Evolutionary conservation across 768 basidiomycete species (phyloP).

Genomic region (Rhizopogon roseolus): DNA sequence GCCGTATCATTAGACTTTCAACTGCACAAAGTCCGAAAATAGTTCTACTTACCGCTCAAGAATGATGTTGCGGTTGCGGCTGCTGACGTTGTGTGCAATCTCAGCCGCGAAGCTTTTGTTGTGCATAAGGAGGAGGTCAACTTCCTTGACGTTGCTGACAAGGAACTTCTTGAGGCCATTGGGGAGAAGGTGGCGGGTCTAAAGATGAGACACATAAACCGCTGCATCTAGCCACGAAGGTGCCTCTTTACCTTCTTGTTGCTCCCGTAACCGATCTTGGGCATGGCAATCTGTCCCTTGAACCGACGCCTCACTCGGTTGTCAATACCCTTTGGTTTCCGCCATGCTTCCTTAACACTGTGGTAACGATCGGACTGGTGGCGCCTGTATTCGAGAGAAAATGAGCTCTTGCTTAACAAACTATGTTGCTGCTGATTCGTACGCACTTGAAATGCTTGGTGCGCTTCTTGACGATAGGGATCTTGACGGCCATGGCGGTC

Average conservation of each 20-base stretch:
- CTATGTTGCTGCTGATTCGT: conserved; percentile 3
- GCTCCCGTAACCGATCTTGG: conserved; percentile 81
- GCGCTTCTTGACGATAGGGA: conserved; percentile 92
- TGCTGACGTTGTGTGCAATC: conserved; percentile 94
- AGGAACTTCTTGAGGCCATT: conserved; percentile 95
- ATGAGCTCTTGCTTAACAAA: conserved; percentile 7
- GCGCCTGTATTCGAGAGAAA: conserved; percentile 50
- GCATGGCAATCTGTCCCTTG: conserved; percentile 96
- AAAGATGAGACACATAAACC: conserved; percentile 4
- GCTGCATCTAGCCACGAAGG: neutral
- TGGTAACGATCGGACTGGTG: conserved; percentile 99
- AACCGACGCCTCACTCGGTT: conserved; percentile 94
- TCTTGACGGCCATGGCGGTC: conserved; percentile 43
- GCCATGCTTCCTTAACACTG: conserved; percentile 96
- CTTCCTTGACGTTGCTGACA: conserved; percentile 88
- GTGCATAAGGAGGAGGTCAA: conserved; percentile 97
- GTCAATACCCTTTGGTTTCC: conserved; percentile 99
- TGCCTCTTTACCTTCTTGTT: conserved; percentile 64
- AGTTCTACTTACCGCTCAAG: conserved; percentile 65
- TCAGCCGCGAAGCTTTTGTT: conserved; percentile 94
- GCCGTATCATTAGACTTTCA: conserved; percentile 3
- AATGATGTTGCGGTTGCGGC: conserved; percentile 89
- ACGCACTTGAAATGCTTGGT: conserved; percentile 94
- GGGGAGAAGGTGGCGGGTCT: conserved; percentile 94
- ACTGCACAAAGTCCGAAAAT: neutral